Base-by-base conservation (phyloP, 2,329 filamentous ascomycete genomes). In the Ceratocystis papillata region DNA sequence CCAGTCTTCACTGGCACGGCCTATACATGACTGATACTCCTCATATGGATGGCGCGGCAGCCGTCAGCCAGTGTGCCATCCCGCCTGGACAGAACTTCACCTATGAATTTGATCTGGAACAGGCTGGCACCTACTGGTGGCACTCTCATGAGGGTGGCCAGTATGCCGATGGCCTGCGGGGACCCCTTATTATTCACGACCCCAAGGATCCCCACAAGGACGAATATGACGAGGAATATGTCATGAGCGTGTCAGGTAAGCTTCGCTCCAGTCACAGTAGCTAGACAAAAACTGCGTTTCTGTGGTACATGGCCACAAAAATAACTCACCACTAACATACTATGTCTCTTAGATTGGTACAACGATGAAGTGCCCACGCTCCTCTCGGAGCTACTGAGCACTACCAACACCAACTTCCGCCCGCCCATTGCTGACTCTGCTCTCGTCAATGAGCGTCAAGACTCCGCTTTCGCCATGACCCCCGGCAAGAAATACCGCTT, bases 91-190 rank as follows among this genome's bases (percentile, higher is more conserved):
- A 74, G n/a, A 77, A 73, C 17, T 78, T 85, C 69, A 79, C 76
- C 2, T 86, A 83, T 69, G 74, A 78, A 59, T 83, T 83, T 69
- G 74, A 77, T 75, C 75, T 74, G 15, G 75, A 79, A 67, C 69
- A 70, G 10, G 72, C 77, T 2, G 79, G 79, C 5, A 80, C 79
- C 2, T 80, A 75, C 65, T 80, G 78, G 79, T 80, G 77, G 46
- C 69, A 70, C 45, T 65, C 66, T 2, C 69, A 69, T 25, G 62
- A 64, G 3, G 75, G 75, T 67, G 79, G 76, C 5, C 79, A 82
- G 69, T 85, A 84, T 69, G 81, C 82, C 2, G 82, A 85, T 72
- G 83, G 83, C 8, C 75, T 84, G 22, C 78, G 82, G 48, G 81
- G 78, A 1, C 75, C 81, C 1, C 72, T 85, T 22, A 80, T 84